Conservation (phyloP, 2,329 filamentous ascomycete species). For the Aspergillus fructus region DNA sequence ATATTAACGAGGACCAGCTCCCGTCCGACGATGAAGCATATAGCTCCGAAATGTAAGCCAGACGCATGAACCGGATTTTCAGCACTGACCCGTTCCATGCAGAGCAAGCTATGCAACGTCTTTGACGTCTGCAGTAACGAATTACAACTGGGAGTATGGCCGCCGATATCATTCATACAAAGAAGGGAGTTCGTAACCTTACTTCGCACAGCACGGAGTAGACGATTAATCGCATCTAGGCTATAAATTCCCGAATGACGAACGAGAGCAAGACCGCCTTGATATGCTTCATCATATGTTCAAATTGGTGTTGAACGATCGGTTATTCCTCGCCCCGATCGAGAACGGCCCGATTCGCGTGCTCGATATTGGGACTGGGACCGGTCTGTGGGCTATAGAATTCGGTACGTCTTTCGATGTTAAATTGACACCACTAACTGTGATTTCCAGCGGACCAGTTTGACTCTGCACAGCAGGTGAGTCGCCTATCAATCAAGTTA, state of each 20-base stretch:
- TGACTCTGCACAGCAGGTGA: neutral
- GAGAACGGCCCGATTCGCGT: conserved; percentile 13
- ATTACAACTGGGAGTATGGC: conserved; percentile 3
- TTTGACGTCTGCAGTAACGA: neutral
- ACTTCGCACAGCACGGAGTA: neutral
- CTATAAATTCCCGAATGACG: conserved; percentile 14
- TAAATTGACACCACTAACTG: neutral
- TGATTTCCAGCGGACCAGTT: neutral
- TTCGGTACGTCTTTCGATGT: conserved; percentile 12
- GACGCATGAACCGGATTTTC: neutral
- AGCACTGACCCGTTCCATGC: neutral
- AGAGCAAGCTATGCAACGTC: conserved; percentile 8
- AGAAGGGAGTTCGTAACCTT: conserved; percentile 3
- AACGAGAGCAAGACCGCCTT: conserved; percentile 8
- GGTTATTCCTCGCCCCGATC: conserved; percentile 25
- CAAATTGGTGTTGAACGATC: conserved; percentile 26
- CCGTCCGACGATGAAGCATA: neutral
- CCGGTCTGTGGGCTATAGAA: conserved; percentile 28
- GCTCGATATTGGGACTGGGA: conserved; percentile 28
- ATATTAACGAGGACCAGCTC: neutral
- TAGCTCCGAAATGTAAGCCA: neutral
- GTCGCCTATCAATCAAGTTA: neutral
- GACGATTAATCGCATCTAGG: neutral
- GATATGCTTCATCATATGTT: conserved; percentile 27
- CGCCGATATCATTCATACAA: conserved; percentile 8